Conservation (phyloP, 1,139 yeast species). For the Debaryomyces singareniensis region DNA sequence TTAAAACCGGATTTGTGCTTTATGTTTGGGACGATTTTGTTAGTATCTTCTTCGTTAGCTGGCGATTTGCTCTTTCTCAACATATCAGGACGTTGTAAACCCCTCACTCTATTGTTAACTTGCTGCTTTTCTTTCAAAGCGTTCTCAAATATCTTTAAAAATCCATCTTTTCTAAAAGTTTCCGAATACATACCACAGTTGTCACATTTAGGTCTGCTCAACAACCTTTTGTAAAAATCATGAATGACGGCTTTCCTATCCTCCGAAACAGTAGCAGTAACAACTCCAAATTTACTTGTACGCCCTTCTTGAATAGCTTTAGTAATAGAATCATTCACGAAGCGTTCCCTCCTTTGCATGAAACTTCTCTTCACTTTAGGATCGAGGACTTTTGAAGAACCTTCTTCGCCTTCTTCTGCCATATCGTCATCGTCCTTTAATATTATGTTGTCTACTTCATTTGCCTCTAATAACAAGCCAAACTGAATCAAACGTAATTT, state of each 20-base stretch:
- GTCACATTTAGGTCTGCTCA: conserved; percentile 82
- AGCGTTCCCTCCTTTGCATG: conserved; percentile 56
- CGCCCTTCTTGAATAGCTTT: conserved; percentile 77
- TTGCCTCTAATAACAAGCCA: conserved; percentile 77
- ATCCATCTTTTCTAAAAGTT: conserved; percentile 89
- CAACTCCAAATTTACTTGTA: conserved; percentile 58
- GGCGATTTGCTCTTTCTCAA: conserved; percentile 25
- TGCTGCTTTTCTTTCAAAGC: conserved; percentile 76
- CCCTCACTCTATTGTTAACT: conserved; percentile 77
- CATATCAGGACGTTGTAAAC: conserved; percentile 69
- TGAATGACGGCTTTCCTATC: conserved; percentile 76
- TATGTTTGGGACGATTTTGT: conserved; percentile 32
- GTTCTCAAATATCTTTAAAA: conserved; percentile 84
- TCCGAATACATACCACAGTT: conserved; percentile 97
- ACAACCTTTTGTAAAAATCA: conserved; percentile 66
- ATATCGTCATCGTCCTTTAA: conserved; percentile 24
- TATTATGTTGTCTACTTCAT: conserved; percentile 61
- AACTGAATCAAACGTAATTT: conserved; percentile 78
- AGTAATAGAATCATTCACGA: conserved; percentile 64
- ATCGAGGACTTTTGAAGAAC: conserved; percentile 20
- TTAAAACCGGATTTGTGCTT: conserved; percentile 68
- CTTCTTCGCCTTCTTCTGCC: conserved; percentile 26
- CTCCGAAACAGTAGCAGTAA: conserved; percentile 79
- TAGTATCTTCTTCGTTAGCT: conserved; percentile 7
- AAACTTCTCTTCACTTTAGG: conserved; percentile 41